Conservation (phyloP, 2,329 filamentous ascomycete genomes). For the Trichoderma sp. region DNA sequence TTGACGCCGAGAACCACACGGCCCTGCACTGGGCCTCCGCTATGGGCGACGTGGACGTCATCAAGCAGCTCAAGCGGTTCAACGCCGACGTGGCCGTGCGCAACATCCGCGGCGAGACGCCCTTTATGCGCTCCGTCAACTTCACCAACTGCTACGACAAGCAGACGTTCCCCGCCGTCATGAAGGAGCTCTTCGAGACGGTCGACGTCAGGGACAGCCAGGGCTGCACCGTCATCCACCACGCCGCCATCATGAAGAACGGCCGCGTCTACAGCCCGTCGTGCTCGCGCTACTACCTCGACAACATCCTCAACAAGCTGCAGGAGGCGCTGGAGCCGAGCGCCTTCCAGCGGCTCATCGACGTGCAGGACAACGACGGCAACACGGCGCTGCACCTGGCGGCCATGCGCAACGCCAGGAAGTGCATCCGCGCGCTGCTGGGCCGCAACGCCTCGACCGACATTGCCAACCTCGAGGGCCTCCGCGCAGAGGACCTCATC, state of each 20-base stretch:
- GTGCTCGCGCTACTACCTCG: slow-evolving; percentile 90
- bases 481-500: slow-evolving; percentile 84
- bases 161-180: slow-evolving; percentile 81
- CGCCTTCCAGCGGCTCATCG: slow-evolving; percentile 76
- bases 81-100: slow-evolving; percentile 73
- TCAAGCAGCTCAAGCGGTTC: slow-evolving; percentile 81
- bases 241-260: slow-evolving; percentile 85
- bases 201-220: slow-evolving; percentile 77
- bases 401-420: slow-evolving; percentile 82
- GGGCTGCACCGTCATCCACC: slow-evolving; percentile 88
- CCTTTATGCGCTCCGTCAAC: slow-evolving; percentile 89
- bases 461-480: slow-evolving; percentile 77
- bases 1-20: slow-evolving; percentile 89
- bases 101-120: slow-evolving; percentile 79
- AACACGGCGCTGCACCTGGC: slow-evolving; percentile 80
- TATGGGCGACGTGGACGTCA: slow-evolving; percentile 93
- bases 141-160: slow-evolving; percentile 98
- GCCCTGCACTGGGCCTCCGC: slow-evolving; percentile 96
- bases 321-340: slow-evolving; percentile 74
- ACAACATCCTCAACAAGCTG: slow-evolving; percentile 85
- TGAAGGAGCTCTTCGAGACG: slow-evolving; percentile 81
- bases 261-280: slow-evolving; percentile 80
- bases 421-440: slow-evolving; percentile 80
- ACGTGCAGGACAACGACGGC: slow-evolving; percentile 80
- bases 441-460: slow-evolving; percentile 81